These are phyloP conservation scores for Pythium oligandrum DNA, from an alignment of 352 stramenopile genomes.

Conservation along the genomic window DNA sequence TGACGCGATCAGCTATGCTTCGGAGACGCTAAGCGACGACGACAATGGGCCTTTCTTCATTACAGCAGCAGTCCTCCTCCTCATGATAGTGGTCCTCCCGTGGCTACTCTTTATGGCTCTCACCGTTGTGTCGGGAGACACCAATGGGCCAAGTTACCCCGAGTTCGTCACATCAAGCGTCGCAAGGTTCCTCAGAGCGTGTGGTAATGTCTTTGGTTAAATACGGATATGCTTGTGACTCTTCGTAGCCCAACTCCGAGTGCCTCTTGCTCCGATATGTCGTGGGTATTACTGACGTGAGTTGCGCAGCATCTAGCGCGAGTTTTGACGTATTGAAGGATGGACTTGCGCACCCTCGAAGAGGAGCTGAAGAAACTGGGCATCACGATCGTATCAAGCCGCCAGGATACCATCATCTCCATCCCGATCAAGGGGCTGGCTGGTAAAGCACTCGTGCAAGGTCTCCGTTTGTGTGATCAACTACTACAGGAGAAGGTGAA, in stretches of 20 bases:
- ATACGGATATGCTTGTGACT: too few species aligned
- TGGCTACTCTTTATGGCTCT: slow-evolving; percentile 28
- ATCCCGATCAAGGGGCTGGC: slow-evolving; percentile 72
- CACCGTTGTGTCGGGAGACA: slow-evolving; percentile 9
- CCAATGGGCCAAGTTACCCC: too few species aligned
- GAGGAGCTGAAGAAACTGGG: slow-evolving; percentile 80
- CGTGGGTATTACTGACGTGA: too few species aligned
- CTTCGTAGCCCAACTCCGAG: too few species aligned
- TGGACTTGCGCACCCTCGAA: slow-evolving; percentile 56
- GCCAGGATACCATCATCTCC: slow-evolving; percentile 70
- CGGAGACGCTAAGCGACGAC: slow-evolving; percentile 14
- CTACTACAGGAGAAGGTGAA: slow-evolving; percentile 75
- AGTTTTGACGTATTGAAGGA: not conserved
- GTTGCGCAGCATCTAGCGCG: too few species aligned
- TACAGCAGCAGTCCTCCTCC: slow-evolving; percentile 13
- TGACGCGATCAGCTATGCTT: slow-evolving; percentile 27
- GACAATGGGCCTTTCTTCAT: slow-evolving; percentile 11
- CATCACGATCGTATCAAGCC: slow-evolving; percentile 64
- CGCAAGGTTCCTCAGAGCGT: too few species aligned
- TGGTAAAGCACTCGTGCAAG: slow-evolving; percentile 48
- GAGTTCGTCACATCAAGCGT: too few species aligned
- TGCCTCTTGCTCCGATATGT: too few species aligned
- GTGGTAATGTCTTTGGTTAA: too few species aligned
- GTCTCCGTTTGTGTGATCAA: slow-evolving; percentile 57
- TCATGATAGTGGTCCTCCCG: slow-evolving; percentile 22